A percentile compares a stretch with the other conserved stretches of the same genome.
These are phyloP conservation scores for Pythium aquatile DNA, from an alignment of 352 stramenopile species.

Conservation along the genomic window DNA sequence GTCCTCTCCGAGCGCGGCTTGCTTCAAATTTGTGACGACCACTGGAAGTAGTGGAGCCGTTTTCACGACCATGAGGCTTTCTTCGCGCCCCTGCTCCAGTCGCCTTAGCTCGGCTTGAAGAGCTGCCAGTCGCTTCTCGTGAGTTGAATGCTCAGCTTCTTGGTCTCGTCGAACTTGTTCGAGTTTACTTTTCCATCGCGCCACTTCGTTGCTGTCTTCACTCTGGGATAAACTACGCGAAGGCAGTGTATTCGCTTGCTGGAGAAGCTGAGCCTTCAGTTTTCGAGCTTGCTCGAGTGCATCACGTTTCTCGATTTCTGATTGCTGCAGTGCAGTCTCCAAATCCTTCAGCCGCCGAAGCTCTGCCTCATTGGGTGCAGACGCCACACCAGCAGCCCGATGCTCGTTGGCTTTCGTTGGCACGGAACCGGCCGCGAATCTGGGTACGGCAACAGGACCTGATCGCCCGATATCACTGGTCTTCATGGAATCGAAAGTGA, in stretches of 20 bases:
- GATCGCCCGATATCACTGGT: background rate
- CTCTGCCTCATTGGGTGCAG: conserved; percentile 1
- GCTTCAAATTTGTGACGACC: conserved; percentile 41
- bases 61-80: background rate
- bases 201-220: conserved; percentile 35
- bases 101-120: conserved; percentile 19
- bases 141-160: conserved; percentile 35
- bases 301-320: conserved; percentile 41
- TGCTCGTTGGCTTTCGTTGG: conserved; percentile 14
- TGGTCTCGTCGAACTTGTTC: conserved; percentile 55
- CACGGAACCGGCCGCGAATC: background rate
- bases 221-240: conserved; percentile 15
- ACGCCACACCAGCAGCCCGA: background rate
- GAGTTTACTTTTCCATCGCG: conserved; percentile 54
- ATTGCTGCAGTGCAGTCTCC: conserved; percentile 21
- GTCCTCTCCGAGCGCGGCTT: conserved; percentile 40
- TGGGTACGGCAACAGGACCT: background rate
- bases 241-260: conserved; percentile 30
- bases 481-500: conserved; percentile 58
- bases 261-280: conserved; percentile 40
- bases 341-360: conserved; percentile 17
- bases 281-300: conserved; percentile 50
- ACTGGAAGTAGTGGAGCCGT: background rate
- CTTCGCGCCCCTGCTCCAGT: conserved; percentile 4
- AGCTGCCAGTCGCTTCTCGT: conserved; percentile 28